A percentile compares a stretch with the other conserved stretches of the same genome.
Conservation (phyloP, 2,329 filamentous ascomycete genomes). For the Alternaria longipes region DNA sequence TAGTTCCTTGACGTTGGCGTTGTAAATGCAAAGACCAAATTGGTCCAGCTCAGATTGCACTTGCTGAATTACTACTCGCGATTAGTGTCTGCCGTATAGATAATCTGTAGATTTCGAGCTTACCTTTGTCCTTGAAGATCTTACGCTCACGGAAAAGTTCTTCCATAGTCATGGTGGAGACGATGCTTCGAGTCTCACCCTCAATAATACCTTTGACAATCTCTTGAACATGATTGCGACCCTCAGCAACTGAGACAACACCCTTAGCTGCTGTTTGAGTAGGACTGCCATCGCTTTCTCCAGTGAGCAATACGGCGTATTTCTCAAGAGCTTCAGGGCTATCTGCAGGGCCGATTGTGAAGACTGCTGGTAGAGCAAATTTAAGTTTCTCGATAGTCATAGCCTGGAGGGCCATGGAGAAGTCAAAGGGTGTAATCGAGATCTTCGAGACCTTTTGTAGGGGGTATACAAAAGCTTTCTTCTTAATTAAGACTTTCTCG, state of each 20-base stretch:
- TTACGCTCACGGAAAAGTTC: constrained; percentile 84
- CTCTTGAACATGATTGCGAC: constrained; percentile 75
- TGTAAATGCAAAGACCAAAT: constrained; percentile 74
- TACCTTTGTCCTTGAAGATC: constrained; percentile 73
- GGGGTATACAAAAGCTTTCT: constrained; percentile 63
- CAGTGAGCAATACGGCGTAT: constrained; percentile 82
- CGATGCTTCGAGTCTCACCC: constrained; percentile 83
- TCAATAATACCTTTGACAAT: constrained; percentile 93
- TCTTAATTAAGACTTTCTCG: constrained; percentile 77
- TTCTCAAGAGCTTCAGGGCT: constrained; percentile 76
- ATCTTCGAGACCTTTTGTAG: constrained; percentile 55
- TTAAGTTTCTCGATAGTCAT: constrained; percentile 92
- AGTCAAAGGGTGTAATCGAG: constrained; percentile 79
- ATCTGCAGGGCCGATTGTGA: constrained; percentile 84
- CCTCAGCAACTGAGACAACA: constrained; percentile 55
- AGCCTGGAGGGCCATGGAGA: constrained; percentile 81
- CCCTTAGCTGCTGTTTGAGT: constrained; percentile 42
- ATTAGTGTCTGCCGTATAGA: neutral
- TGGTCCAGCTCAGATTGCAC: constrained; percentile 82
- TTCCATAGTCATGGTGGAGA: constrained; percentile 91
- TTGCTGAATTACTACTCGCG: constrained; percentile 59
- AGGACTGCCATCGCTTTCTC: constrained; percentile 61
- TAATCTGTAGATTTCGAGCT: neutral
- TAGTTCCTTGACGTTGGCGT: constrained; percentile 85
- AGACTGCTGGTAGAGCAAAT: constrained; percentile 82